A percentile compares a stretch with the other conserved stretches of the same genome.
Conservation (phyloP, 1,139 yeast species). For the Pneumocystis carinii region DNA sequence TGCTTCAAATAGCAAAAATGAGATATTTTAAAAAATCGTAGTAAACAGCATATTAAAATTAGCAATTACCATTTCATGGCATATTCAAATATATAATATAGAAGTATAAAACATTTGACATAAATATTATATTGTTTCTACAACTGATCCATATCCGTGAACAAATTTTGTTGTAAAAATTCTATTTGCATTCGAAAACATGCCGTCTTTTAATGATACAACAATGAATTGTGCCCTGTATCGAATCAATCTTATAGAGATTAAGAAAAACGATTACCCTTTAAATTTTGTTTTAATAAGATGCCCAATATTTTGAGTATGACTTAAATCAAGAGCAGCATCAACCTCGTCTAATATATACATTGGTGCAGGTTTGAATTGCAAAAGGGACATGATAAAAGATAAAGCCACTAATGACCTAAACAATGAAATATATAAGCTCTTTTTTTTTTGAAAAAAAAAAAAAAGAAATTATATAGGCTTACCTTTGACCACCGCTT, state of each 20-base stretch:
- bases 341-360: slow-evolving; percentile 94
- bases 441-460: no score
- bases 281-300: slow-evolving; percentile 85
- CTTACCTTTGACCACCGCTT: slow-evolving; percentile 92
- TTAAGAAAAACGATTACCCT: slow-evolving; percentile 29
- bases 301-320: slow-evolving; percentile 95
- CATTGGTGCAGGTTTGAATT: slow-evolving; percentile 97
- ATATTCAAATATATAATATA: background rate
- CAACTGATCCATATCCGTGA: slow-evolving; percentile 87
- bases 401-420: slow-evolving; percentile 83
- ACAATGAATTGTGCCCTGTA: slow-evolving; percentile 71
- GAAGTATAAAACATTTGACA: slow-evolving; percentile 16
- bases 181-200: slow-evolving; percentile 93
- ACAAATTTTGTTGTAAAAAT: slow-evolving; percentile 88
- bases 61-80: background rate
- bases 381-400: slow-evolving; percentile 73
- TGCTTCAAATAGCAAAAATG: background rate
- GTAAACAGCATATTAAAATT: background rate
- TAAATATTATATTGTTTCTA: background rate
- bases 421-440: background rate
- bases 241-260: background rate
- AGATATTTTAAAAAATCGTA: background rate
- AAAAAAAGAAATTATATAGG: slow-evolving; percentile 54
- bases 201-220: slow-evolving; percentile 91
- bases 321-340: slow-evolving; percentile 93